Evolutionary conservation across 2,329 filamentous ascomycete species (phyloP).

Genomic region (Plectosphaerella cucumerina): DNA sequence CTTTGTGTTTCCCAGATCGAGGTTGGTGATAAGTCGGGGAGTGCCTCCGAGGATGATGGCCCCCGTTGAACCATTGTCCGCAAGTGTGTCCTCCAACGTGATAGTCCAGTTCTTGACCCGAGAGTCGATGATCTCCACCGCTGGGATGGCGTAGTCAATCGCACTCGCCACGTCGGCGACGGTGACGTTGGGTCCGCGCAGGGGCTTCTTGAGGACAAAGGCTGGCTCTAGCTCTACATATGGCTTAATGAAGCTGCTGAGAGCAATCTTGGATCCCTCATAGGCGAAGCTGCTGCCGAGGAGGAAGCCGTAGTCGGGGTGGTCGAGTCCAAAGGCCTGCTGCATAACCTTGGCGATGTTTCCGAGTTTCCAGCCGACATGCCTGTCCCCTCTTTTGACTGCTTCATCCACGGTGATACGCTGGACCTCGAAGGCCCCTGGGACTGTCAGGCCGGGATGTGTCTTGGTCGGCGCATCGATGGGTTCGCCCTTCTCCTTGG

Average conservation of each 20-base stretch:
- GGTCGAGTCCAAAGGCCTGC: slow-evolving; percentile 20
- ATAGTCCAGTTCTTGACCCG: slow-evolving; percentile 21
- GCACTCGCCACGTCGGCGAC: slow-evolving; percentile 22
- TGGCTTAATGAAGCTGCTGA: slow-evolving; percentile 18
- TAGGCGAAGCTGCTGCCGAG: slow-evolving; percentile 18
- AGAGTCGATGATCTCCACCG: slow-evolving; percentile 23
- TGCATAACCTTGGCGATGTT: slow-evolving; percentile 26
- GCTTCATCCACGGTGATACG: slow-evolving; percentile 15
- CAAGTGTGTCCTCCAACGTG: slow-evolving; percentile 18
- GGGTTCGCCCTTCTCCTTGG: slow-evolving; percentile 13
- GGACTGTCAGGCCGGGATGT: slow-evolving; percentile 14
- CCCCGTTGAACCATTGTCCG: slow-evolving; percentile 19
- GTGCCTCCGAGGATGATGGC: slow-evolving; percentile 20
- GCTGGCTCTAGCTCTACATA: slow-evolving; percentile 22
- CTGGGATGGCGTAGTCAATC: slow-evolving; percentile 21
- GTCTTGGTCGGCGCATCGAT: slow-evolving; percentile 16
- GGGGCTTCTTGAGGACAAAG: slow-evolving; percentile 17
- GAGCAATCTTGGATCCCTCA: slow-evolving; percentile 16
- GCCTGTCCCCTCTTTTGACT: slow-evolving; percentile 16
- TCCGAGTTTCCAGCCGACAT: slow-evolving; percentile 22
- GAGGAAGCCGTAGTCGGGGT: slow-evolving; percentile 22
- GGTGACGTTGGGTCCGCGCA: slow-evolving; percentile 19
- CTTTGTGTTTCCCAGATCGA: slow-evolving; percentile 16
- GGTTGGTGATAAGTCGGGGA: slow-evolving; percentile 15
- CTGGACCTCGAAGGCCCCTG: slow-evolving; percentile 17